A percentile compares a stretch with the other conserved stretches of the same genome.
Evolutionary conservation across 257 asterid species (phyloP).

Genomic region (Solanum stenotomum): DNA sequence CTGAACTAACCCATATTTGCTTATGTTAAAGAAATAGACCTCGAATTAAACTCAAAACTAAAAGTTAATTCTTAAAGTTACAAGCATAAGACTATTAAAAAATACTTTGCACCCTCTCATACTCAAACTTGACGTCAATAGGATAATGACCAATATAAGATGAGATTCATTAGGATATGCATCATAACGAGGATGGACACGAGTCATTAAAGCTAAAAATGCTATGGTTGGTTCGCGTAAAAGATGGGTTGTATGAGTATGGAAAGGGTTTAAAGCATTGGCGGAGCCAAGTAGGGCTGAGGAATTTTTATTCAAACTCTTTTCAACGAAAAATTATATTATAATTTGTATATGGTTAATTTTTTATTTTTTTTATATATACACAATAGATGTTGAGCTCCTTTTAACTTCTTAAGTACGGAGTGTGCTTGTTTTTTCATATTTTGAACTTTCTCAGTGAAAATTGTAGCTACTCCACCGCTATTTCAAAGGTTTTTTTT

Average conservation of each 20-base stretch:
- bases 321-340: neutral
- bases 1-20: neutral
- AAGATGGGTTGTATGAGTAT: neutral
- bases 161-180: neutral
- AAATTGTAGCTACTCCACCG: too few relatives aligned
- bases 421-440: neutral
- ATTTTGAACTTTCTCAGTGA: neutral
- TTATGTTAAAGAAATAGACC: too few relatives aligned
- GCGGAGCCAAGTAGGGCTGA: neutral
- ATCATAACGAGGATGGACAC: too few relatives aligned
- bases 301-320: rapidly evolving
- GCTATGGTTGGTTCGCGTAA: neutral
- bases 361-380: too few relatives aligned
- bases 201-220: neutral
- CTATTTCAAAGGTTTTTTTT: neutral
- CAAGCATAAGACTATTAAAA: neutral
- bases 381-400: too few relatives aligned
- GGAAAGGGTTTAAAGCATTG: neutral
- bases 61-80: too few relatives aligned
- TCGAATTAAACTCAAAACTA: too few relatives aligned
- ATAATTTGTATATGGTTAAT: too few relatives aligned
- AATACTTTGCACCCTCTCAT: neutral
- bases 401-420: too few relatives aligned
- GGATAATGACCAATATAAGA: neutral
- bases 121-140: neutral